Base-by-base conservation (phyloP, 2,329 filamentous ascomycete species). In the Pezicula neosporulosa region DNA sequence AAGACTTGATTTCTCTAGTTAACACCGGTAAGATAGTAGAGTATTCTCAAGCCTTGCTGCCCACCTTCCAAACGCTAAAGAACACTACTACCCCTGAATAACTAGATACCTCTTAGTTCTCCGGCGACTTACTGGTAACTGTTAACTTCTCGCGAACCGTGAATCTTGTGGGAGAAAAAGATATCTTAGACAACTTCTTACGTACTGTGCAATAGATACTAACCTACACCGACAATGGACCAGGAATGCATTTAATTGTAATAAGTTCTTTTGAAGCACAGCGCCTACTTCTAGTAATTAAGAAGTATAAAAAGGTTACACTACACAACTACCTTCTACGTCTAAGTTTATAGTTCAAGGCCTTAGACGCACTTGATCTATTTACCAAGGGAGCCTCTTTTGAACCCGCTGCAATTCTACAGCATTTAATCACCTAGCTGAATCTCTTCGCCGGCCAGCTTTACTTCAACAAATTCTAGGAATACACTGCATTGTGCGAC, bases 401-500 rank as follows among this genome's bases (percentile, higher is more conserved):
- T 2, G 6, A 1, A 1, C 56, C 60, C n/a, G 49, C 36, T 3
- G 44, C 66, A 4, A 61, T 56, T 9, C 60, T 58, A 13, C 9
- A 27, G 16, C 37, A 42, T 0, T 33, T 49, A 0, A 63, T 68
- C 0, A 66, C 72, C 1, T 71, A 80, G 52, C 72, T 89, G 0
- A 84, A 85, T 41, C 66, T 89, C 0, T 89, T 90, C 50, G 72
- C 86, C 0, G 86, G 86, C 0, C 82, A 86, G 50, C 71, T 89
- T 0, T 89, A 88, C 57, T 70, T 89, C 9, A 65, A 63, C 0
- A 74, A 71, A 0, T 79, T 73, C 43, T 50, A 67, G 0, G 76
- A 86, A 48, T 90, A 89, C 55, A 54, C 63, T 0, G 63, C 70
- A 1, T 60, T 77, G 0, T 84, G 81, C 53, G 62, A 69, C 1